Conservation (phyloP, 83 land plant species). For the Thuja plicata region DNA sequence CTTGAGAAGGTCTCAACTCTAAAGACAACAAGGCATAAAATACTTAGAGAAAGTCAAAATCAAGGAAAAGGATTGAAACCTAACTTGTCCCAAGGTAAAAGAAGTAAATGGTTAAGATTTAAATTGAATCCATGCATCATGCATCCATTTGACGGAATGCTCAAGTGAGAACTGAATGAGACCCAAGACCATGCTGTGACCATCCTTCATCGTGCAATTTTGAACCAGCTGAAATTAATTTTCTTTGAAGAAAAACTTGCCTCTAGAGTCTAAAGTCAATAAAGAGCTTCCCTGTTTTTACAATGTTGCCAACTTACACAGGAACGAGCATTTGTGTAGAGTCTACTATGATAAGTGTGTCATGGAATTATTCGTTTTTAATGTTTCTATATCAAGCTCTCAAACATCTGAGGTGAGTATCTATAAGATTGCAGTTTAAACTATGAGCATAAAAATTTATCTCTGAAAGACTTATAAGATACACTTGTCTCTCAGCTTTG, state of each 20-base stretch:
- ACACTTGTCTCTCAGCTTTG: too few species aligned
- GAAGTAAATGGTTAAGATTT: neutral
- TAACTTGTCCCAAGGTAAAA: neutral
- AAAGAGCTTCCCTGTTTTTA: too few species aligned
- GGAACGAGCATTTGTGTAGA: neutral
- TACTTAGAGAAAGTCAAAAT: neutral
- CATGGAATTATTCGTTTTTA: neutral
- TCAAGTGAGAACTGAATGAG: neutral
- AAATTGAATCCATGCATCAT: neutral
- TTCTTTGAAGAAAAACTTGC: neutral
- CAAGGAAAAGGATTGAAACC: neutral
- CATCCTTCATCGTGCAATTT: neutral
- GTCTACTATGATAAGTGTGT: neutral
- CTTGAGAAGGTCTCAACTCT: neutral
- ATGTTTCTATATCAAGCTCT: too few species aligned
- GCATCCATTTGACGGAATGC: neutral
- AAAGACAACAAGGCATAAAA: neutral
- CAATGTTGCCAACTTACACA: too few species aligned
- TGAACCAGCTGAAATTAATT: neutral
- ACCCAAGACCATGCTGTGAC: neutral
- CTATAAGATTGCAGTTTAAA: neutral
- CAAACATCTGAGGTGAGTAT: too few species aligned
- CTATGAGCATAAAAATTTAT: too few species aligned
- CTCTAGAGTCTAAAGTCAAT: too few species aligned
- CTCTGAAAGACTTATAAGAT: too few species aligned